phyloP scores from a whole-genome alignment of 2,329 filamentous ascomycete species.

The Diaporthe sp. region DNA sequence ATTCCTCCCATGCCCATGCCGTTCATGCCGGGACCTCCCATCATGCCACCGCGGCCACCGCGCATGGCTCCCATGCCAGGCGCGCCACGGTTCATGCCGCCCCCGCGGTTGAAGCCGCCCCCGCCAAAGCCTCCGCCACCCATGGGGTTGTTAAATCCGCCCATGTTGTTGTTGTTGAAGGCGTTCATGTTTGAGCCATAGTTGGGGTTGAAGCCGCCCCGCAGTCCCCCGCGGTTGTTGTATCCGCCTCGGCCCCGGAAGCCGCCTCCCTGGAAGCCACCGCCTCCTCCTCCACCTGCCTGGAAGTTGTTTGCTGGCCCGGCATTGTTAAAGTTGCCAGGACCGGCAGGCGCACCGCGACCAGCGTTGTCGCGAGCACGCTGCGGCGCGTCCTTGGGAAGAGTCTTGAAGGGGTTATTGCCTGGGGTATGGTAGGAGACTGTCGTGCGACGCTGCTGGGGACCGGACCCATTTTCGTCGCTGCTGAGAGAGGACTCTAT shows the following conservation, averaged over 20 bases:
- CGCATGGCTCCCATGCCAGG: constrained; percentile 62
- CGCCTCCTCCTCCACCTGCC: constrained; percentile 63
- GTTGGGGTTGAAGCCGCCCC: constrained; percentile 57
- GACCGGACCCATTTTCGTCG: constrained; percentile 66
- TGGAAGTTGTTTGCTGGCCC: constrained; percentile 52
- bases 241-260: constrained; percentile 67
- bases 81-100: constrained; percentile 59
- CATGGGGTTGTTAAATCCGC: constrained; percentile 57
- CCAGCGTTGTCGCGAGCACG: constrained; percentile 76
- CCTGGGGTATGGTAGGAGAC: constrained; percentile 82
- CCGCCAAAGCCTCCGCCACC: constrained; percentile 62
- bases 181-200: constrained; percentile 54
- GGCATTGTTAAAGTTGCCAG: constrained; percentile 61
- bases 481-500: constrained; percentile 74
- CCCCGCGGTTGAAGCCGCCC: constrained; percentile 62
- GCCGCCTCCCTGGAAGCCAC: constrained; percentile 56
- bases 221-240: constrained; percentile 63
- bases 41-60: constrained; percentile 68
- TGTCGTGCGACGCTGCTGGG: constrained; percentile 67
- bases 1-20: constrained; percentile 64
- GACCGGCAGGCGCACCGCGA: constrained; percentile 59
- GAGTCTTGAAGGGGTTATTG: constrained; percentile 89
- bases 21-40: constrained; percentile 68
- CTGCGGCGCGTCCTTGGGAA: constrained; percentile 88
- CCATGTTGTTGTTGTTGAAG: constrained; percentile 41